Base-by-base conservation (phyloP, 140 eudicot species). In the Bidens hawaiensis region DNA sequence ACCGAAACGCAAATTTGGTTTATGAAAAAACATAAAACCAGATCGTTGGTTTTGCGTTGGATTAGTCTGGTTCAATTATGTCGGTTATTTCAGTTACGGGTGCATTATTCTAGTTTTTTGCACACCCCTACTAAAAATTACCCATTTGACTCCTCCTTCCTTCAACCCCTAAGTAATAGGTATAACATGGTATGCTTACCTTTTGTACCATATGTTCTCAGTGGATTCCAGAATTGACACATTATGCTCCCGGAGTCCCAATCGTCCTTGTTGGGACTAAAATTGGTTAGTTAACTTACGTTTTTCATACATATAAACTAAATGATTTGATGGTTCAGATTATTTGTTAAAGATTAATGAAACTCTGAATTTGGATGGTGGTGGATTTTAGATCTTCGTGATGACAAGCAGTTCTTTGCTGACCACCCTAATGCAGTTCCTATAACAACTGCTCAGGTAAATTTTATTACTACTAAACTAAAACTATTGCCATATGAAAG, bases 361-460 rank as follows among this genome's bases (percentile, higher is more conserved):
- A 51, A 24, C 46, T 36, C 70, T 59, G 43, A 75, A 34, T 54
- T 67, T 45, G 34, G 38, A 42, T 59, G 4, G 16, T 70, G 79
- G 43, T 80, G 75, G 25, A 17, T 38, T 40, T 28, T 78, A 88
- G 96, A 89, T 89, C 91, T 89, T 62, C 90, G 97, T 61, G 95
- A 89, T 67, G 97, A 85, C 67, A 89, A 82, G 71, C 86, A 85
- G 71, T 89, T 79, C 80, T 85, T 89, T 51, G 65, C 75, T 38
- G 90, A 88, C 74, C 96, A 88, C 78, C 96, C 96, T 70, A 90
- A 83, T 59, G 83, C 96, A 25, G 90, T 82, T 71, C 94, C 96
- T 74, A 88, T 88, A 71, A 77, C 90, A 62, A 65, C 83, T 31
- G 88, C 90, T 63, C 94, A 88, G 88, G 96, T 88, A 60, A 58